Evolutionary conservation across 805 yeast species (phyloP).

Genomic region (Starmerella powellii): DNA sequence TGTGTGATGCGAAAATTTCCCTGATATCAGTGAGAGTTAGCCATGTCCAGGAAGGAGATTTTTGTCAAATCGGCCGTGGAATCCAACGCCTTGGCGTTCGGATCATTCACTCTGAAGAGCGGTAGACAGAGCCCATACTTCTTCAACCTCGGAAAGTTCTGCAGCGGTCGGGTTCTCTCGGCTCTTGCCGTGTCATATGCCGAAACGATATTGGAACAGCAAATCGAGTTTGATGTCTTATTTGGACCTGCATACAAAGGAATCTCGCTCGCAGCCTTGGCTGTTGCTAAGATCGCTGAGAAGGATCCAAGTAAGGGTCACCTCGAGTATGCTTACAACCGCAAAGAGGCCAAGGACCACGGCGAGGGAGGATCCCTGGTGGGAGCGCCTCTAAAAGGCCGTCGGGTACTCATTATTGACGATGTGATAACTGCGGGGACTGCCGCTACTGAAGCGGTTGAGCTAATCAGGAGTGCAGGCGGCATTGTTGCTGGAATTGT

Average conservation of each 20-base stretch:
- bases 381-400: slow-evolving; percentile 62
- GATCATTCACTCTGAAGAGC: slow-evolving; percentile 77
- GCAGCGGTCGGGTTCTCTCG: slow-evolving; percentile 66
- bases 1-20: too few relatives aligned
- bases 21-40: too few relatives aligned
- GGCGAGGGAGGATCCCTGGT: slow-evolving; percentile 97
- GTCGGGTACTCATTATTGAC: slow-evolving; percentile 75
- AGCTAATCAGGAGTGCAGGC: slow-evolving; percentile 52
- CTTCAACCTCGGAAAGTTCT: slow-evolving; percentile 84
- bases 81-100: slow-evolving; percentile 73
- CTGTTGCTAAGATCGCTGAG: slow-evolving; percentile 85
- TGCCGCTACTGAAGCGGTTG: slow-evolving; percentile 88
- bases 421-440: slow-evolving; percentile 99
- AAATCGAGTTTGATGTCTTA: slow-evolving; percentile 73
- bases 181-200: slow-evolving; percentile 83
- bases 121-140: slow-evolving; percentile 94
- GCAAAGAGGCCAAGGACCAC: slow-evolving; percentile 81
- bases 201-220: slow-evolving; percentile 67
- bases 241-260: slow-evolving; percentile 99
- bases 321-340: slow-evolving; percentile 83
- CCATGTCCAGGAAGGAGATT: slow-evolving; percentile 25
- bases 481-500: slow-evolving; percentile 75
- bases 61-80: slow-evolving; percentile 76
- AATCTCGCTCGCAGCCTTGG: slow-evolving; percentile 85
- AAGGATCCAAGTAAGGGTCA: slow-evolving; percentile 54